A percentile compares a stretch with the other conserved stretches of the same genome.
phyloP scores from a whole-genome alignment of 2,329 filamentous ascomycete species.

The Colletotrichum viniferum region DNA sequence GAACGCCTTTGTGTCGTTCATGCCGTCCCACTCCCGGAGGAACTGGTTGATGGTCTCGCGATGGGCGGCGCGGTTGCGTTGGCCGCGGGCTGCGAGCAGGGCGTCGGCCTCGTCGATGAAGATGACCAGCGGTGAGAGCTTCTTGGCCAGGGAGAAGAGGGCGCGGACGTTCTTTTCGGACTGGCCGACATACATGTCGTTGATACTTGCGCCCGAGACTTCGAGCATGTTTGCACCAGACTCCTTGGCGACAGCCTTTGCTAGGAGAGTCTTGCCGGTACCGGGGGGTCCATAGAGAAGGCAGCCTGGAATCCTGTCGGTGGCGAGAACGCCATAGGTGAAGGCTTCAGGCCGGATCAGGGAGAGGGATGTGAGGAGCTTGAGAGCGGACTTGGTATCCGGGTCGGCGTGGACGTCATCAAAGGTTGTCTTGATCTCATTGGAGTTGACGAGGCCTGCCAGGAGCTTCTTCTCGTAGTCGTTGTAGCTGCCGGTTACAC shows the following conservation, averaged over 20 bases:
- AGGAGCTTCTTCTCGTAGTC: constrained; percentile 84
- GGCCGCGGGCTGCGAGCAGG: constrained; percentile 79
- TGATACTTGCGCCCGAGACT: constrained; percentile 87
- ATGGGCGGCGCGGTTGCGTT: constrained; percentile 71
- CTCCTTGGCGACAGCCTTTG: constrained; percentile 72
- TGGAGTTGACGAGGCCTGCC: constrained; percentile 79
- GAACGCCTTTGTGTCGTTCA: constrained; percentile 82
- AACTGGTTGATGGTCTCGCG: constrained; percentile 97
- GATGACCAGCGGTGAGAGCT: constrained; percentile 88
- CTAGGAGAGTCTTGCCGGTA: constrained; percentile 74
- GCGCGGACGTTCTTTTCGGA: constrained; percentile 95
- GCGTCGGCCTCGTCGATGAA: constrained; percentile 98
- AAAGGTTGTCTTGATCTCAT: constrained; percentile 86
- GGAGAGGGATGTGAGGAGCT: constrained; percentile 86
- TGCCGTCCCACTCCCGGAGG: constrained; percentile 93
- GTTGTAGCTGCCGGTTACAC: constrained; percentile 55
- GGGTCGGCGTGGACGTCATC: constrained; percentile 81
- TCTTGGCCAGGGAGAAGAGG: constrained; percentile 89
- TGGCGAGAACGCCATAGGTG: constrained; percentile 89
- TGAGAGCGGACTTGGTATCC: constrained; percentile 85
- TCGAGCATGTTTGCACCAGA: constrained; percentile 79
- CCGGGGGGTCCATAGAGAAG: constrained; percentile 89
- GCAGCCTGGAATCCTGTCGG: constrained; percentile 88
- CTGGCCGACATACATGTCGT: constrained; percentile 96
- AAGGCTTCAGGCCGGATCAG: constrained; percentile 93